A percentile compares a stretch with the other conserved stretches of the same genome.
These are phyloP conservation scores for Backusella circina DNA, from an alignment of 192 early-diverging fungal species.

Conservation along the genomic window DNA sequence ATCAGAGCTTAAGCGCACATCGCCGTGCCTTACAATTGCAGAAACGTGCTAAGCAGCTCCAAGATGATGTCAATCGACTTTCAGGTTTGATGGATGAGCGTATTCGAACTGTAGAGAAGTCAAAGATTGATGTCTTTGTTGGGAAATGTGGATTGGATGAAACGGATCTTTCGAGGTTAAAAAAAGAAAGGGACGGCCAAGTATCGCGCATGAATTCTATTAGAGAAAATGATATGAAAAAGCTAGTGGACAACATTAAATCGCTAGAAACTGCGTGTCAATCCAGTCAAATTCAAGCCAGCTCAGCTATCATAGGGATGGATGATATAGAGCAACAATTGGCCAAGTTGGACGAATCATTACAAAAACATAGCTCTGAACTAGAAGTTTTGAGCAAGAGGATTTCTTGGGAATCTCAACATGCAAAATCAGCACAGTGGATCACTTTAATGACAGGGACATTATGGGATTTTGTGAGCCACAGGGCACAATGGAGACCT, in stretches of 20 bases:
- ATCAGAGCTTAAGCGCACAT: slow-evolving; percentile 20
- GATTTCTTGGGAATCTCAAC: slow-evolving; percentile 21
- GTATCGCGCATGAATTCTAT: slow-evolving; percentile 7
- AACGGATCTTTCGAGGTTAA: slow-evolving; percentile 14
- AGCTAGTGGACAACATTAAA: slow-evolving; percentile 10
- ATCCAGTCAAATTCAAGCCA: neutral
- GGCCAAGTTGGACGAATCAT: slow-evolving; percentile 6
- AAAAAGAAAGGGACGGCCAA: slow-evolving; percentile 23
- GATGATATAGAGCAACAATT: neutral
- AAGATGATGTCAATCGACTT: slow-evolving; percentile 21
- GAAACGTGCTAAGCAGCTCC: slow-evolving; percentile 11
- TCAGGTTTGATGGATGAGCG: slow-evolving; percentile 21
- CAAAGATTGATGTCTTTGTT: slow-evolving; percentile 13
- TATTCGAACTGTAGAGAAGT: neutral
- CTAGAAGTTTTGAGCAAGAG: slow-evolving; percentile 18
- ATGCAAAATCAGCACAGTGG: slow-evolving; percentile 10
- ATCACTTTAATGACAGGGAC: slow-evolving; percentile 12
- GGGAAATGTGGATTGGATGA: slow-evolving; percentile 20
- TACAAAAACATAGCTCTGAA: slow-evolving; percentile 8
- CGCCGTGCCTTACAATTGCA: slow-evolving; percentile 24
- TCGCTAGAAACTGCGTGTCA: slow-evolving; percentile 3
- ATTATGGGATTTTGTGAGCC: slow-evolving; percentile 16
- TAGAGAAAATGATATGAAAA: slow-evolving; percentile 11
- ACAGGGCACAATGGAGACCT: slow-evolving; percentile 22
- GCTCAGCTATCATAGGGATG: neutral